Evolutionary conservation across 2,329 filamentous ascomycete genomes (phyloP), one percentile per base, ranked within the genome.

Genomic region (Raffaelea arxii): DNA sequence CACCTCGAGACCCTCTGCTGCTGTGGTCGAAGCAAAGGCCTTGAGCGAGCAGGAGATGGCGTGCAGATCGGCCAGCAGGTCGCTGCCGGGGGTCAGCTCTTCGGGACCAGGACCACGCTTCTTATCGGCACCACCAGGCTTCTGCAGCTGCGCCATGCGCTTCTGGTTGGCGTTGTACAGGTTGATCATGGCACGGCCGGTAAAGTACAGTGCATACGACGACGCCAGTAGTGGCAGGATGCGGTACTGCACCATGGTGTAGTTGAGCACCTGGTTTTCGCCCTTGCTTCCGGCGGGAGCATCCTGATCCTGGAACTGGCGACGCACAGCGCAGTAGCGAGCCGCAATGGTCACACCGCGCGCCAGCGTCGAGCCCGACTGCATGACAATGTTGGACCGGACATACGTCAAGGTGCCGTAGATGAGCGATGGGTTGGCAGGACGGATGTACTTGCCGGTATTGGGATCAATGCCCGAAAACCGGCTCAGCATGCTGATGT

Each of bases 371-470:
- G 77, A 74, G 44, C 84, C 84, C 0, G 84, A 80, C 59, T 87
- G 79, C 44, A 87, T 72, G 11, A 88, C 84, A 48, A 88, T 88
- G 41, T 71, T 82, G 27, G 79, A 82, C 25, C 84, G 80, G 22
- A 88, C 78, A 72, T 78, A 88, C 0, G 84, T 89, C 55, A 89
- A 67, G 16, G 84, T 88, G 43, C 84, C 84, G 62, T 87, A 89
- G 38, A 88, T 68, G 18, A 87, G 68, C 2, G 79, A 75, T 1
- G 84, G 78, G 25, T 79, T 78, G 0, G 80, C 73, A 5, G 82
- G 82, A 21, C 77, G 75, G 43, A 78, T 65, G 60, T 88, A 89
- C 59, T 80, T 78, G 65, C 75, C 75, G 3, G 82, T 85, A 40
- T 76, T 70, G 2, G 78, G 76, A 57, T 88, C 82, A 43, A 89